Evolutionary conservation across 257 asterid species (phyloP).

Genomic region (Nicotiana obtusifolia): DNA sequence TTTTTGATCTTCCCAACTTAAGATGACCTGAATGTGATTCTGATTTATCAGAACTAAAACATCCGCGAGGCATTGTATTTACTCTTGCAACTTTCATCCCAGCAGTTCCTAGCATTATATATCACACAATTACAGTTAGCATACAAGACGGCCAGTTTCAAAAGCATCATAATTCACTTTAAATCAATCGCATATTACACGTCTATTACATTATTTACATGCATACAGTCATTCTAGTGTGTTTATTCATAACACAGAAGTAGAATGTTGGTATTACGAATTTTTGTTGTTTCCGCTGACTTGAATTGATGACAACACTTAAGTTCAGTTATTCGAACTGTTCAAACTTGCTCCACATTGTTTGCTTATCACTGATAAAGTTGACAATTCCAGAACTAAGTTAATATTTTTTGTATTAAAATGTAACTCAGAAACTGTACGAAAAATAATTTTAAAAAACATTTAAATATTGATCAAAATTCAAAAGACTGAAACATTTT

Average conservation of each 20-base stretch:
- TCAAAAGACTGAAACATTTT: not conserved
- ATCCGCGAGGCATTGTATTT: slow-evolving; percentile 44
- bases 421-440: not conserved
- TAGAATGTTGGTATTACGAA: not conserved
- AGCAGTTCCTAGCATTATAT: slow-evolving; percentile 39
- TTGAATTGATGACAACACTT: not conserved
- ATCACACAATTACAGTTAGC: slow-evolving; percentile 14
- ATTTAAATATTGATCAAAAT: not conserved
- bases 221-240: not conserved
- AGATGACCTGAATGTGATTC: slow-evolving; percentile 27
- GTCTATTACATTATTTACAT: not conserved
- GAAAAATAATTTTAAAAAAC: not conserved
- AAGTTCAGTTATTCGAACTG: not conserved
- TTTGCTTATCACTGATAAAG: not conserved
- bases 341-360: not conserved
- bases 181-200: not conserved
- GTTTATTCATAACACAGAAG: not conserved
- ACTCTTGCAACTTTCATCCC: slow-evolving; percentile 37
- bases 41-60: slow-evolving; percentile 31
- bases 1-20: slow-evolving; percentile 55
- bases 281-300: not conserved
- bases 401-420: not conserved
- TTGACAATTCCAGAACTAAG: not conserved
- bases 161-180: not conserved
- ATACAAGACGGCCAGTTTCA: not conserved